Conservation (phyloP, 805 yeast genomes). For the Hanseniaspora guilliermondii region DNA sequence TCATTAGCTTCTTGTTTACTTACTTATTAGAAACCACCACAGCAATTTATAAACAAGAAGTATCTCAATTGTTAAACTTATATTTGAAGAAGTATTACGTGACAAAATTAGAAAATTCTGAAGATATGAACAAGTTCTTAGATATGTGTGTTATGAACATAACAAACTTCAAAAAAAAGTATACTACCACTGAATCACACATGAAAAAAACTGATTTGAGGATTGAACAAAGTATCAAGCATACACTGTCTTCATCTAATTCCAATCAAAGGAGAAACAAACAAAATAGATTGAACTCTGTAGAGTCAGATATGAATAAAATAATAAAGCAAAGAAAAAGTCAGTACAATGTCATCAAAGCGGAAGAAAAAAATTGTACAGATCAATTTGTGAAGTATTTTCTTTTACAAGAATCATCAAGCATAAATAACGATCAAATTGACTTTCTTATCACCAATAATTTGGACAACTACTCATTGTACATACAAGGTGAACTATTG, state of each 20-base stretch:
- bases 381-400: slow-evolving; percentile 5
- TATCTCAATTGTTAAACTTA: background rate
- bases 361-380: background rate
- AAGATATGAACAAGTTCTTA: slow-evolving; percentile 4
- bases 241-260: background rate
- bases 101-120: background rate
- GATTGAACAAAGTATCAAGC: background rate
- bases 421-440: background rate
- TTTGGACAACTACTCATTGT: slow-evolving; percentile 4
- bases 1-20: slow-evolving; percentile 2
- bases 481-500: slow-evolving; percentile 4
- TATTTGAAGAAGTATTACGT: background rate
- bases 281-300: background rate
- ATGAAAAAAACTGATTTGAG: background rate
- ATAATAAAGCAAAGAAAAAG: background rate
- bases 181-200: background rate
- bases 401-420: background rate
- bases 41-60: background rate
- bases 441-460: background rate
- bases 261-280: background rate
- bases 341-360: background rate
- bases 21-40: background rate
- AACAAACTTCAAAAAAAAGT: background rate
- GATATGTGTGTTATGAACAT: background rate
- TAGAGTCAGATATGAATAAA: background rate